Conservation (phyloP, 306 rosid species). For the Parietaria judaica region DNA sequence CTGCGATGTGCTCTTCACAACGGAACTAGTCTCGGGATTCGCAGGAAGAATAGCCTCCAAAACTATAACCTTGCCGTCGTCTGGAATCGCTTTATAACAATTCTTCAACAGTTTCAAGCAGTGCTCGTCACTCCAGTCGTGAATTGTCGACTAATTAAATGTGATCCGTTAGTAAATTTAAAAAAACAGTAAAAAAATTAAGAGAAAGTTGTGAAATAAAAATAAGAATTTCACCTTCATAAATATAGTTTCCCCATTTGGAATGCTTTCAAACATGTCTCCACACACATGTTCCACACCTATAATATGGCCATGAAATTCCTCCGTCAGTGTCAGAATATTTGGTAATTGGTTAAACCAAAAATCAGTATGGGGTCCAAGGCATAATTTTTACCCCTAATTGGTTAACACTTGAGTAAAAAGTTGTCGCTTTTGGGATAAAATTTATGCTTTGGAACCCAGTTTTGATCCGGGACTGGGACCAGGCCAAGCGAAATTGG, state of each 20-base stretch:
- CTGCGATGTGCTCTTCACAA: background rate
- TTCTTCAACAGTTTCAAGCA: constrained; percentile 27
- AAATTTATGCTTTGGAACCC: too few relatives aligned
- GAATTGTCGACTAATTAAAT: constrained; percentile 17
- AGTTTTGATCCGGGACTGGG: too few relatives aligned
- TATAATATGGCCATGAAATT: background rate
- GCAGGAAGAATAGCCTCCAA: constrained; percentile 22
- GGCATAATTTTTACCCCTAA: too few relatives aligned
- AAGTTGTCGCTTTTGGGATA: too few relatives aligned
- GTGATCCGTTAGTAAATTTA: background rate
- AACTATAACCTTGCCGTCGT: constrained; percentile 21
- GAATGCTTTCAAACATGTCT: constrained; percentile 26
- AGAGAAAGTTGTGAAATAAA: background rate
- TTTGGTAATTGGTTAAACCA: too few relatives aligned
- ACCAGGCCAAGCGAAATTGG: too few relatives aligned
- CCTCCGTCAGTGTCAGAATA: background rate
- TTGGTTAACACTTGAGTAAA: too few relatives aligned
- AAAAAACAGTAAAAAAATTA: background rate
- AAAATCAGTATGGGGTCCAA: too few relatives aligned
- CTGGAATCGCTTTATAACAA: constrained; percentile 23
- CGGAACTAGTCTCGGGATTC: constrained; percentile 7
- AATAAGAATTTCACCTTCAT: constrained; percentile 9
- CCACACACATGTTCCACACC: constrained; percentile 27
- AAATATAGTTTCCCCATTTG: constrained; percentile 22
- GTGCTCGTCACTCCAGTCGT: constrained; percentile 27